Base-by-base conservation (phyloP, 225 moss, liverwort and hornwort species). In the Antitrichia curtipendula region DNA sequence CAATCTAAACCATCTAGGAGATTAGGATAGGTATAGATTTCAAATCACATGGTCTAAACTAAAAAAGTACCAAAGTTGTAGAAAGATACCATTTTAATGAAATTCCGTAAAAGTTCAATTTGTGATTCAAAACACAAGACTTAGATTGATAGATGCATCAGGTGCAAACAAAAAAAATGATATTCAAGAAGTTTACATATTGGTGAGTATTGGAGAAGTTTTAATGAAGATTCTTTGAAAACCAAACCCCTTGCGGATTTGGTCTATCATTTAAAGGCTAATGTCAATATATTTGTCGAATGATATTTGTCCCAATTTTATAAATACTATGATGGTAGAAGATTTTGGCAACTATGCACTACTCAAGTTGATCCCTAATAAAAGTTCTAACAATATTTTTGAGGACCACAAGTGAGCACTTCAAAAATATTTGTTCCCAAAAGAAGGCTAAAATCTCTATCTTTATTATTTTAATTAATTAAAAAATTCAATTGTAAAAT, bases 161-260 rank as follows among this genome's bases (percentile, higher is more conserved):
- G 0, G 0, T 43, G 27, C 16, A 43, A 6, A 71, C 6, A 27
- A 71, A 6, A 9, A 71, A 2, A 71, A 23, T 27, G 28, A 28
- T 16, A 28, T n/a, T 16, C 17, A 45, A 16, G 5, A 41, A 70
- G 3, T 8, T 41, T 5, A 24, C 1, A 40, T 70, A 9, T 36
- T 36, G 43, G 2, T 43, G 15, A 41, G 1, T 5, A 41, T 15
- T 41, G 7, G 15, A 70, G 27, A 70, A 24, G 15, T 41, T 70
- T 70, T 70, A 3, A 5, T 70, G 1, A 71, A 43, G 28, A 28
- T 43, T 71, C 3, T 71, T 0, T 28, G 1, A 17, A 72, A 27
- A 25, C 3, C 28, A 40, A 68, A 5, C 1, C 22, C 5, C 3
- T 69, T 2, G 11, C 6, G 3, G n/a, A n/a, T n/a, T n/a, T n/a